Base-by-base conservation (phyloP, 75 land plant genomes). In the Picea sitchensis region DNA sequence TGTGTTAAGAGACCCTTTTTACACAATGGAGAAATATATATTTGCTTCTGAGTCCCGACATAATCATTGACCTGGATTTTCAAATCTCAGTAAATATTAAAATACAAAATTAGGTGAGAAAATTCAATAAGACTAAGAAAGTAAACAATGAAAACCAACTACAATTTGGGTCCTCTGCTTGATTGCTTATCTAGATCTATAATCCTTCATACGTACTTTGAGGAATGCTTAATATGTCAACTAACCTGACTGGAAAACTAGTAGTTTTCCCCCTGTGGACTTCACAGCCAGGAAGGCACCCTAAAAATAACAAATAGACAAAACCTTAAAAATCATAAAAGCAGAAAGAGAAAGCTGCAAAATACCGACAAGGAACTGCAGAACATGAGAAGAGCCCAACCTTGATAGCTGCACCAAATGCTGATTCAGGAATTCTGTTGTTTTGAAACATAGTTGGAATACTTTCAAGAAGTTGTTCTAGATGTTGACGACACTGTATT, bases 321-420 rank as follows among this genome's bases (percentile, higher is more conserved):
- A 51, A 51, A 51, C 1, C 56, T 51, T 51, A 9, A 51, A 51
- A 51, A 51, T 51, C 56, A 51, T 51, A 9, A 51, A 51, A 51
- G 73, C 26, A 51, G 41, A 79, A 65, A 81, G 61, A 20, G 15
- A 69, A 44, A 82, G 47, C 57, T 7, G 4, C 4, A 26, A 61
- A 61, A 61, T 34, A 76, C 0, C 0, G 6, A 18, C n/a, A 8
- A 65, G 31, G 8, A 76, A 56, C 15, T 15, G 4, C 21, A 65
- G 51, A 51, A 76, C 0, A 23, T 20, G 47, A 75, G 75, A 67
- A 36, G 75, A 30, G 2, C n/a, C 9, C 75, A 63, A 97, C 99
- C 94, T 97, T 91, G 82, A 90, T 78, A 57, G 98, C 98, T 75
- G 99, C 99, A 81, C 98, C 94, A 84, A 97, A 88, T 34, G 96